Evolutionary conservation across 306 rosid species (phyloP).

Genomic region (Prunus fruticosa): DNA sequence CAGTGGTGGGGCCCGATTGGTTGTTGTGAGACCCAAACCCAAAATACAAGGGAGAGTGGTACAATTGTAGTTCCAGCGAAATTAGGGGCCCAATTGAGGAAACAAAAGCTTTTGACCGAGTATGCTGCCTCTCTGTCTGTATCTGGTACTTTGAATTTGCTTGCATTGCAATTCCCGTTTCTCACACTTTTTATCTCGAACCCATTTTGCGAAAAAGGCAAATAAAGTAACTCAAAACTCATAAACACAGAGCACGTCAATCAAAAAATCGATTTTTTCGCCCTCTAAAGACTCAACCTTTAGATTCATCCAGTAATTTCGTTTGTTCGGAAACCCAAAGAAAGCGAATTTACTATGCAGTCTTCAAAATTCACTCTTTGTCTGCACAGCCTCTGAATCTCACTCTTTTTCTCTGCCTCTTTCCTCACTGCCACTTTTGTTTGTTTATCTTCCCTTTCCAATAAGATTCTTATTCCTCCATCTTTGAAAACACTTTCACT

Average conservation of each 20-base stretch:
- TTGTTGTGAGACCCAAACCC: not conserved
- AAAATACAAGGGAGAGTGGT: not conserved
- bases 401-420: not conserved
- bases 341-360: not conserved
- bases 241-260: slow-evolving; percentile 35
- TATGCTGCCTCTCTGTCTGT: not conserved
- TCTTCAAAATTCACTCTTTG: slow-evolving; percentile 29
- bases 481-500: not conserved
- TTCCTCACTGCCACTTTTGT: not conserved
- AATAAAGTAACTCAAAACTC: not conserved
- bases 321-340: not conserved
- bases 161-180: slow-evolving; percentile 15
- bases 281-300: slow-evolving; percentile 21
- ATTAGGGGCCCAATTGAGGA: not conserved
- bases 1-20: not conserved
- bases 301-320: slow-evolving; percentile 6
- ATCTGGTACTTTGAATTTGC: not conserved
- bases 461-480: slow-evolving; percentile 2
- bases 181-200: slow-evolving; percentile 7
- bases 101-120: not conserved
- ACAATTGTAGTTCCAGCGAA: not conserved
- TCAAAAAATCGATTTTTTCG: slow-evolving; percentile 37
- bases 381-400: slow-evolving; percentile 20
- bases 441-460: slow-evolving; percentile 7
- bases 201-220: not conserved